phyloP scores from a whole-genome alignment of 2,329 filamentous ascomycete species.

The Westerdykella aurantiaca region DNA sequence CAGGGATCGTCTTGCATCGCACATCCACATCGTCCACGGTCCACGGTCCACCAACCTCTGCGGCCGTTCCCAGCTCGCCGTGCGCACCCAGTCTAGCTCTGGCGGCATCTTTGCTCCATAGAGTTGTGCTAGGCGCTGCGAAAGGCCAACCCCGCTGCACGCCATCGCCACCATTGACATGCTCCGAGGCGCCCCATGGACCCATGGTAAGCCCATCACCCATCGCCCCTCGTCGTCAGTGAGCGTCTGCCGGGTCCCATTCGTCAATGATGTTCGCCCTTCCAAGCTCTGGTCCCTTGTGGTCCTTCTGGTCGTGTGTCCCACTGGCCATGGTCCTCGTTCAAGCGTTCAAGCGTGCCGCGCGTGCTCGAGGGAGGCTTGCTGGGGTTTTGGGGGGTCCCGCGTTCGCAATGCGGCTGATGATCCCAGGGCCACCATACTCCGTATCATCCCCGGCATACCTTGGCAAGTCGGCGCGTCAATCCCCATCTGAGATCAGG shows the following conservation, averaged over 20 bases:
- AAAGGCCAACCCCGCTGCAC: neutral
- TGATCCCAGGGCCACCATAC: slow-evolving; percentile 36
- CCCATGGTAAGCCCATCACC: neutral
- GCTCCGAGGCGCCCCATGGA: neutral
- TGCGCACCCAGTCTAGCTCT: neutral
- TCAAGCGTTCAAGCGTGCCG: neutral
- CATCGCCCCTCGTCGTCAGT: neutral
- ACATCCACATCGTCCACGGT: neutral
- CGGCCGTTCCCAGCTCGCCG: neutral
- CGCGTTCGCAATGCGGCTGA: slow-evolving; percentile 33
- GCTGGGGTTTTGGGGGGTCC: neutral
- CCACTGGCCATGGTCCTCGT: neutral
- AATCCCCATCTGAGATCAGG: slow-evolving; percentile 35
- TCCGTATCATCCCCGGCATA: slow-evolving; percentile 12
- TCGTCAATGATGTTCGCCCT: no score
- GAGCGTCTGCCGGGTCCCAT: neutral
- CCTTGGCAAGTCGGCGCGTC: slow-evolving; percentile 27
- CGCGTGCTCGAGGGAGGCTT: neutral
- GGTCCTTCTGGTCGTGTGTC: no score
- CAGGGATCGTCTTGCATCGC: slow-evolving; percentile 34
- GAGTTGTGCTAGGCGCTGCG: neutral
- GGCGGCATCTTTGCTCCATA: neutral
- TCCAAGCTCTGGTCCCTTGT: no score
- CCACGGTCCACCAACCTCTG: slow-evolving; percentile 9
- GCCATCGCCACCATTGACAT: neutral